Evolutionary conservation across 2,329 filamentous ascomycete species (phyloP), one percentile per base, ranked within the genome.

Genomic region (Alternaria triticimaculans): DNA sequence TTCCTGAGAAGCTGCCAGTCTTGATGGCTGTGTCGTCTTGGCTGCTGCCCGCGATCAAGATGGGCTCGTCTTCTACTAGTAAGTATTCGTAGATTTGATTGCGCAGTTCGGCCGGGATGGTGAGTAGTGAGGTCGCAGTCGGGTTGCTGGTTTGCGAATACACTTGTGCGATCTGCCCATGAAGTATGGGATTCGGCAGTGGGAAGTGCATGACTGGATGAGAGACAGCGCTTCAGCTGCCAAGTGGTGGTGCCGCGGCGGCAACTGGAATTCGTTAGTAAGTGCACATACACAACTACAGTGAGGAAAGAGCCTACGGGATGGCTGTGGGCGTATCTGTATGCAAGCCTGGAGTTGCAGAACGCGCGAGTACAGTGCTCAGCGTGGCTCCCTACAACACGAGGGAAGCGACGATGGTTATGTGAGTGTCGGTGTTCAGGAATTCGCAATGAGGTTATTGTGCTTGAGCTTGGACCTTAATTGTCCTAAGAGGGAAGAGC

Each of bases 221-320:
- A 41, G 33, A 41, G 33, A 41, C 33, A 0, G 33, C 33, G 15
- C 33, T 2, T 41, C 8, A 41, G 33, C 33, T 41, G 2, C 4
- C 2, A 2, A 18, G 15, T 18, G 3, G 37, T 6, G 0, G 37
- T 3, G n/a, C 37, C 0, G n/a, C 37, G 37, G 15, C n/a, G 4
- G 37, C 37, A 2, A 41, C 4, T 41, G 33, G 0, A 10, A 41
- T 4, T 15, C 14, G 30, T 41, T 6, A 41, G 37, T 41, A 18
- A 11, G 3, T 18, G 5, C 37, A 41, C 8, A 41, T 41, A 18
- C 8, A 41, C 0, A n/a, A 8, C 0, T 18, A 6, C n/a, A 41
- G 37, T 0, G 3, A 0, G 9, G 1, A 41, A 6, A 18, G 37
- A 1, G 0, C 9, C 1, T 18, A 41, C 37, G 4, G 1, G 8